These are phyloP conservation scores for Russula vinacea DNA, from an alignment of 768 basidiomycete genomes.

Conservation along the genomic window DNA sequence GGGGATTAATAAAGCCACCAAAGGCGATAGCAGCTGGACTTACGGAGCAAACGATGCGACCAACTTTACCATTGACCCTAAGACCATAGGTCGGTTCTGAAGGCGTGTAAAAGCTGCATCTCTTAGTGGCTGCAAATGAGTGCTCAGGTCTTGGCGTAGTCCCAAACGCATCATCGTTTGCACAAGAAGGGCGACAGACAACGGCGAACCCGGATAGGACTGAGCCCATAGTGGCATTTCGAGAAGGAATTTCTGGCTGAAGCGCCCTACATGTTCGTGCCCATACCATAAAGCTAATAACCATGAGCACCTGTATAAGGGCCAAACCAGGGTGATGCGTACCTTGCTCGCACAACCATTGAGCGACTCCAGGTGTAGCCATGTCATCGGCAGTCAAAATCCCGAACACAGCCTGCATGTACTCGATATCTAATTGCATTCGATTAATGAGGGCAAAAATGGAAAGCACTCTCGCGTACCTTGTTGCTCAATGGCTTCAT, in stretches of 20 bases:
- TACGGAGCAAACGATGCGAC: slow-evolving; percentile 17
- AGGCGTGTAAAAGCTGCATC: slow-evolving; percentile 7
- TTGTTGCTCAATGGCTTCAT: slow-evolving; percentile 17
- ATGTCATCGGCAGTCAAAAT: slow-evolving; percentile 39
- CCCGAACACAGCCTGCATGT: slow-evolving; percentile 43
- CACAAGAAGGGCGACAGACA: slow-evolving; percentile 15
- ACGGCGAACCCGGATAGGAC: slow-evolving; percentile 21
- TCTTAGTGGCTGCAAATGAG: slow-evolving; percentile 1
- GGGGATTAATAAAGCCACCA: neutral
- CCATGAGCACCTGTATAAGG: slow-evolving; percentile 10
- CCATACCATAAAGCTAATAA: slow-evolving; percentile 19
- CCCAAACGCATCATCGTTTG: slow-evolving; percentile 23
- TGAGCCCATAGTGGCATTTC: slow-evolving; percentile 22
- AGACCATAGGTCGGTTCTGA: slow-evolving; percentile 14
- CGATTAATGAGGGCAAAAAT: neutral
- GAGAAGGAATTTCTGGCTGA: slow-evolving; percentile 22
- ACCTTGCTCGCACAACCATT: slow-evolving; percentile 48
- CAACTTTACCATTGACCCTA: slow-evolving; percentile 18
- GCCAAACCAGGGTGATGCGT: neutral
- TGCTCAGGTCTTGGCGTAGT: slow-evolving; percentile 7
- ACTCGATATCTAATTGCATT: slow-evolving; percentile 39
- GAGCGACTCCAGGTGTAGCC: slow-evolving; percentile 36
- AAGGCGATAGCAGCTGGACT: neutral
- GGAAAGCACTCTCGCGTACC: slow-evolving; percentile 8
- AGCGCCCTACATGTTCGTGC: slow-evolving; percentile 10